These are phyloP conservation scores for Megacollybia marginata DNA, from an alignment of 768 basidiomycete genomes.

Conservation along the genomic window DNA sequence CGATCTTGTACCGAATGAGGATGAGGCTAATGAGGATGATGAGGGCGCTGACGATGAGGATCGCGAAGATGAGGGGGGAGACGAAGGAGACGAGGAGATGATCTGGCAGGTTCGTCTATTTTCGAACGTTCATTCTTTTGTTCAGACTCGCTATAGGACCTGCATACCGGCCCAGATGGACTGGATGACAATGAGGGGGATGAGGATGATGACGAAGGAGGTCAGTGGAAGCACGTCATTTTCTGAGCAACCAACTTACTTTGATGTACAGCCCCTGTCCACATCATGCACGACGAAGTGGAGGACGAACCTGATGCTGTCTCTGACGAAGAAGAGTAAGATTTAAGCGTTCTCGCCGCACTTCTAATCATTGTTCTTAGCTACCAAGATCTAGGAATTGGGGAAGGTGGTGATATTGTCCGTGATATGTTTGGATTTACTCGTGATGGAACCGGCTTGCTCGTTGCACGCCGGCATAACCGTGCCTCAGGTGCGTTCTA, in stretches of 20 bases:
- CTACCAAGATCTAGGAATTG: constrained; percentile 8
- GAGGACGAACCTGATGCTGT: constrained; percentile 53
- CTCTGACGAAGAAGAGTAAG: constrained; percentile 64
- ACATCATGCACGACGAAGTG: constrained; percentile 55
- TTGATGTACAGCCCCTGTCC: constrained; percentile 36
- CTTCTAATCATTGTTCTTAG: constrained; percentile 13
- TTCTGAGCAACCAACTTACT: background rate
- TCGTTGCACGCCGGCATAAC: background rate
- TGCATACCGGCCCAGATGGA: constrained; percentile 40
- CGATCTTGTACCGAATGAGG: constrained; percentile 34
- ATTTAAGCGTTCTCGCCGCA: constrained; percentile 7
- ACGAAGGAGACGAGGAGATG: constrained; percentile 43
- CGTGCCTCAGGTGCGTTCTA: background rate
- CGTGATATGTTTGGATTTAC: constrained; percentile 51
- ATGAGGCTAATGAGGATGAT: constrained; percentile 31
- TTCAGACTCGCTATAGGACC: constrained; percentile 30
- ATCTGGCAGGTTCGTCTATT: constrained; percentile 47
- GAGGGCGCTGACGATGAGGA: background rate
- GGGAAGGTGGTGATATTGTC: constrained; percentile 29
- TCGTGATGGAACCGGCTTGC: constrained; percentile 30
- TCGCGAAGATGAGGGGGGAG: constrained; percentile 32
- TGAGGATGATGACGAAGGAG: constrained; percentile 57
- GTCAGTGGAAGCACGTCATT: constrained; percentile 20
- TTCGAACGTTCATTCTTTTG: constrained; percentile 6
- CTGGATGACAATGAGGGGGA: constrained; percentile 43